Conservation (phyloP, 352 stramenopile species). For the Globisporangium splendens region DNA sequence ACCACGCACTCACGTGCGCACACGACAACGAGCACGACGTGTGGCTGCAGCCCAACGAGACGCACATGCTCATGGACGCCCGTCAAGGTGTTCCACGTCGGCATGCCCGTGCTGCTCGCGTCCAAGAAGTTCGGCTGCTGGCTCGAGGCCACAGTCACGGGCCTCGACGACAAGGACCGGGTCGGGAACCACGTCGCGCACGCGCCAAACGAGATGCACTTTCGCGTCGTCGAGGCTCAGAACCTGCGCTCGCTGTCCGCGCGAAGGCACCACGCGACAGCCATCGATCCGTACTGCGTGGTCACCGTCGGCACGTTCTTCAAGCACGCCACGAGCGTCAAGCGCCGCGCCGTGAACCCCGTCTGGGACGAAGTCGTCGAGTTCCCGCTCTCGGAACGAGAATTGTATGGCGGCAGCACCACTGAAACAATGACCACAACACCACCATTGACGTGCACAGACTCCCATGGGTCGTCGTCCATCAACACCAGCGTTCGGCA, state of each 20-base stretch:
- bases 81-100: constrained; percentile 46
- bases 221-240: constrained; percentile 43
- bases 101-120: constrained; percentile 45
- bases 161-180: constrained; percentile 38
- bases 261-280: constrained; percentile 14
- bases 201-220: constrained; percentile 52
- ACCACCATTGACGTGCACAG: neutral
- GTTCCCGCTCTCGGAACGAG: constrained; percentile 22
- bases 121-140: constrained; percentile 48
- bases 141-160: constrained; percentile 38
- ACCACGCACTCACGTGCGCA: neutral
- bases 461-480: too few species aligned
- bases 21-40: constrained; percentile 24
- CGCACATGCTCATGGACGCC: constrained; percentile 42
- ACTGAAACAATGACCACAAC: neutral
- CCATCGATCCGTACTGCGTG: constrained; percentile 54
- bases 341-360: constrained; percentile 30
- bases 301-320: constrained; percentile 28
- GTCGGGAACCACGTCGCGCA: constrained; percentile 31
- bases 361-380: constrained; percentile 36
- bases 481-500: too few species aligned
- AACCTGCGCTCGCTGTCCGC: constrained; percentile 34
- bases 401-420: constrained; percentile 12
- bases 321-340: constrained; percentile 40
- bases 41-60: constrained; percentile 40